Base-by-base conservation (phyloP, 1,284 basidiomycete genomes). In the Coriolopsis trogii region DNA sequence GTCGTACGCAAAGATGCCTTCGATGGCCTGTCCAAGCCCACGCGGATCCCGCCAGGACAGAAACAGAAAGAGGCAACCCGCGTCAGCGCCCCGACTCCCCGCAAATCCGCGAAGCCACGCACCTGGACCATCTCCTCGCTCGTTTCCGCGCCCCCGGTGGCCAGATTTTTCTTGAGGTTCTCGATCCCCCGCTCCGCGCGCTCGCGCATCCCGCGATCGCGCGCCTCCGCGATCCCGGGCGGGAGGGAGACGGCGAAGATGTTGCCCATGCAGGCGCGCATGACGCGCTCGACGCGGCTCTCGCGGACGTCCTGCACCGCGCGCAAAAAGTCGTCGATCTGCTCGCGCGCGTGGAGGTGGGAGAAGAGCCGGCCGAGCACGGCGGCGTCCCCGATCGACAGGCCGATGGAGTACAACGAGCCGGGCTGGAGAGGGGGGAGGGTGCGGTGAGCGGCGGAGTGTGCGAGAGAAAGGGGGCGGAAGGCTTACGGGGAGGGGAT, bases 321-420 rank as follows among this genome's bases (percentile, higher is more conserved):
- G 51, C 71, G 68, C 9, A 85, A 69, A 61, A 84, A 77, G 24
- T 63, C 69, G 1, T 64, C 59, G 58, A 85, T 82, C 56, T 85
- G 82, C 21, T 79, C 77, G 16, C 67, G 59, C 2, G 68, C 63
- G 39, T 66, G 67, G 4, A 86, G 66, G 61, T 82, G 79, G 3
- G 78, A 77, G 65, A 86, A 84, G 3, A 86, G 66, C 36, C 76
- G 78, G n/a, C 75, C 84, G 6, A 86, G 72, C 7, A 81, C 77
- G 3, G 79, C 79, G 4, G 73, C 80, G 55, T 85, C 84, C 64
- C 85, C 83, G 5, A 83, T 62, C 4, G 73, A 69, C 66, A 85
- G 75, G 9, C 75, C 77, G 12, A 72, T 66, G 6, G 73, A 69
- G 62, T 85, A 84, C 9, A 78, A 67, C 0, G 78, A 73, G 13